Base-by-base conservation (phyloP, 768 basidiomycete species). In the Hydnomerulius pinastri region DNA sequence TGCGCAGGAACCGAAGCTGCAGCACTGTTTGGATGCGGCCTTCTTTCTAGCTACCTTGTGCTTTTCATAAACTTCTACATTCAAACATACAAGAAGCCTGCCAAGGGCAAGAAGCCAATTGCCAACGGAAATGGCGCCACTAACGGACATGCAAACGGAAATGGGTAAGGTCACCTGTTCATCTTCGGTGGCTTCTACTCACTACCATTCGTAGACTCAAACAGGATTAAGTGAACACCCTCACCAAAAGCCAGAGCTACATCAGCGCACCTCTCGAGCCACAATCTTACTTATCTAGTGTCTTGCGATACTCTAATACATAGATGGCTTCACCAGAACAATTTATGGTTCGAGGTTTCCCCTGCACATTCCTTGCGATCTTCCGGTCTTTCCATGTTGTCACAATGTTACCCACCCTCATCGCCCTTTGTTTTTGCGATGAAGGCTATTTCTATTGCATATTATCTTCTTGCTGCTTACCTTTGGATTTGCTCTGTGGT, bases 11-110 rank as follows among this genome's bases (percentile, higher is more conserved):
- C 89, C 17, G 92, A 96, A 71, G 71, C 73, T 13, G 91, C 96
- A 46, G 97, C 97, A 2, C 52, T 93, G 50, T 87, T 96, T 50
- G 97, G 95, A 41, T 97, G 94, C 65, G 82, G 70, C 20, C 79
- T 99, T 40, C 78, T 99, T 59, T 89, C 92, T 23, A 87, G 82
- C 62, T 98, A 98, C 73, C 84, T 99, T 46, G 81, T 85, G 61
- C 82, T 99, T 51, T 98, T 99, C 79, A 92, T 98, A 78, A 91
- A 92, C 70, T 93, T 93, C 73, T 93, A 93, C 73, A 78, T 92
- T 63, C 82, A 86, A 68, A 90, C 89, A 24, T 90, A 91, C 75
- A 84, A 84, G 74, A 85, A 84, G 66, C 80, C 86, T 28, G 66
- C 50, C 39, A 71, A 75, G 60, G 70, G 70, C 25, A 63, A 56